Evolutionary conservation across 192 early-diverging fungal species (phyloP).

Genomic region (Umbelopsis ramanniana): DNA sequence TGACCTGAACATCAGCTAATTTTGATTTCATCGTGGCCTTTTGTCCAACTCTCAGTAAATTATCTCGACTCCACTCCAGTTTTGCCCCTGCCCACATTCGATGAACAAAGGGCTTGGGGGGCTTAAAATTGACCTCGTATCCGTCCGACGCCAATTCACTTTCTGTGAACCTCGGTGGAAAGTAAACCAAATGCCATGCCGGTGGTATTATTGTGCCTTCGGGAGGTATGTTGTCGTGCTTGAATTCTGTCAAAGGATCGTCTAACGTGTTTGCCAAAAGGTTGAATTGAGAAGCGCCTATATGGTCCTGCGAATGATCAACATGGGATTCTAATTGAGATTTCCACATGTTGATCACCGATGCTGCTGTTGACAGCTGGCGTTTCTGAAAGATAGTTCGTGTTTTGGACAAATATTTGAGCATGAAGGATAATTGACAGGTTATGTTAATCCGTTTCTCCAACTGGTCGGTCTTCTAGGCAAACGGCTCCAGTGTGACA

Average conservation of each 20-base stretch:
- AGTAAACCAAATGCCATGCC: conserved; percentile 78
- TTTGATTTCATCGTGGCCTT: conserved; percentile 61
- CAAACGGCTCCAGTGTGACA: not conserved
- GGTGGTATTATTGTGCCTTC: conserved; percentile 61
- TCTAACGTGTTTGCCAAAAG: conserved; percentile 44
- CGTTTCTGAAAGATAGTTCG: not conserved
- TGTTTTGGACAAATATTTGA: not conserved
- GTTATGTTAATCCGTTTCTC: not conserved
- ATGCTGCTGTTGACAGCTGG: conserved; percentile 13
- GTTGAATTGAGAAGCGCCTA: conserved; percentile 35
- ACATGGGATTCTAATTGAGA: not conserved
- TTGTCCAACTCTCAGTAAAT: conserved; percentile 69
- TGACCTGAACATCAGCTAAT: conserved; percentile 57
- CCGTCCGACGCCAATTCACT: conserved; percentile 76
- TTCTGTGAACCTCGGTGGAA: conserved; percentile 74
- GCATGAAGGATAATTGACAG: not conserved
- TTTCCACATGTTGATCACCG: conserved; percentile 26
- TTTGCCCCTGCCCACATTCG: conserved; percentile 92
- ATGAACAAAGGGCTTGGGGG: conserved; percentile 73
- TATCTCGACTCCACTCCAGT: conserved; percentile 58
- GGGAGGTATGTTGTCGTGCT: conserved; percentile 38
- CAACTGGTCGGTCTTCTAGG: not conserved
- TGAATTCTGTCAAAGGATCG: conserved; percentile 3
- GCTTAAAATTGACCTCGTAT: conserved; percentile 76
- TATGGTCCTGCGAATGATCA: conserved; percentile 20